phyloP scores from a whole-genome alignment of 108 stramenopile species.

The Schizochytrium sp. region DNA sequence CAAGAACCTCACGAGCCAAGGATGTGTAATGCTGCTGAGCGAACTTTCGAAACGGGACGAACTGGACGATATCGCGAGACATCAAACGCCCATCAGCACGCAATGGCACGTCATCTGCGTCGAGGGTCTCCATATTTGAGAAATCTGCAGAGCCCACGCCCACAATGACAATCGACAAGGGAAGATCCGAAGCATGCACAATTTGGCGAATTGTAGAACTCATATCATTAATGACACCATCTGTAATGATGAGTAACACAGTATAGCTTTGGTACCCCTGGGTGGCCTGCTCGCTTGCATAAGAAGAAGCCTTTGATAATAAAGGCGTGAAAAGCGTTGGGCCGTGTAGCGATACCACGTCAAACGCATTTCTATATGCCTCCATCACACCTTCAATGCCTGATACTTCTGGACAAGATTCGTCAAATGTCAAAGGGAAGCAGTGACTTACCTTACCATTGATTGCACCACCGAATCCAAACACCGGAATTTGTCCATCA shows the following conservation, averaged over 20 bases:
- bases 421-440: slow-evolving; percentile 59
- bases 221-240: slow-evolving; percentile 72
- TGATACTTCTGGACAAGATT: background rate
- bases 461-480: slow-evolving; percentile 45
- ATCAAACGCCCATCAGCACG: background rate
- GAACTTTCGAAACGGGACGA: slow-evolving; percentile 72
- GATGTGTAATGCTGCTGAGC: slow-evolving; percentile 37
- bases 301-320: background rate
- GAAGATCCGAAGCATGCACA: slow-evolving; percentile 69
- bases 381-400: slow-evolving; percentile 35
- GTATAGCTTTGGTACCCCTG: slow-evolving; percentile 50
- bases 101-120: slow-evolving; percentile 41
- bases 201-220: slow-evolving; percentile 64
- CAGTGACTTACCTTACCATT: slow-evolving; percentile 17
- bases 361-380: slow-evolving; percentile 14
- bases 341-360: background rate
- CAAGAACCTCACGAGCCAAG: slow-evolving; percentile 38
- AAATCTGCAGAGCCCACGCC: slow-evolving; percentile 76
- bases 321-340: slow-evolving; percentile 53
- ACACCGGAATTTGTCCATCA: slow-evolving; percentile 45
- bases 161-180: slow-evolving; percentile 74
- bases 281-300: slow-evolving; percentile 17
- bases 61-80: slow-evolving; percentile 77
- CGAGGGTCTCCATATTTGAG: slow-evolving; percentile 66
- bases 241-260: slow-evolving; percentile 74